A percentile compares a stretch with the other conserved stretches of the same genome.
Conservation (phyloP, 1,284 basidiomycete genomes). For the Fomitopsis schrenkii region DNA sequence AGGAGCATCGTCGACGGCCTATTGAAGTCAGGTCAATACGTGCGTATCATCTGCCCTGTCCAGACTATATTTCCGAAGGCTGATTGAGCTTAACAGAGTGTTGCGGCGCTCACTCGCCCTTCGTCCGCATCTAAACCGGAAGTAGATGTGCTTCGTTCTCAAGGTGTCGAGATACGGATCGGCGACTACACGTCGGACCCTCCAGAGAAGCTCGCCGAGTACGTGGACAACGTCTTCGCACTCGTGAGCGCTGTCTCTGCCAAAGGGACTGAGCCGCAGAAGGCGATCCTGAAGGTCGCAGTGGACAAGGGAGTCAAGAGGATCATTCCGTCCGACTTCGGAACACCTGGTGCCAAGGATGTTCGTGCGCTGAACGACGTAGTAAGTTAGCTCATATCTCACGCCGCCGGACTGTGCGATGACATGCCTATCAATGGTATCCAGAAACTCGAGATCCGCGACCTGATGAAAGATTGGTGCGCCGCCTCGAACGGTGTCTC, state of each 20-base stretch:
- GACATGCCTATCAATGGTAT: not conserved
- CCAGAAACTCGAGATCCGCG: constrained; percentile 20
- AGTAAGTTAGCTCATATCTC: constrained; percentile 2
- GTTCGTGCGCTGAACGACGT: constrained; percentile 12
- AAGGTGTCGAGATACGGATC: constrained; percentile 15
- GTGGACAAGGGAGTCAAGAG: constrained; percentile 16
- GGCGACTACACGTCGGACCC: constrained; percentile 9
- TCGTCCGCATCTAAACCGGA: constrained; percentile 11
- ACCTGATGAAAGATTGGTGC: constrained; percentile 13
- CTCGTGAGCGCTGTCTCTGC: constrained; percentile 13
- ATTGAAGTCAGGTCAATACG: no score
- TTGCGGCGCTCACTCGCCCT: constrained; percentile 10
- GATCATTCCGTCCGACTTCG: constrained; percentile 16
- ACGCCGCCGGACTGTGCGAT: not conserved
- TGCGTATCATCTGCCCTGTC: no score
- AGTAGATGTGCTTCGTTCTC: constrained; percentile 2
- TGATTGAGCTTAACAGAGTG: constrained; percentile 4
- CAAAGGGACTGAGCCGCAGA: constrained; percentile 6
- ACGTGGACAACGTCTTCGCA: constrained; percentile 11
- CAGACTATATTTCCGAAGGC: not conserved
- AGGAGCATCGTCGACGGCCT: no score
- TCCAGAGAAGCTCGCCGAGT: constrained; percentile 7
- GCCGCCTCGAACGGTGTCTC: not conserved
- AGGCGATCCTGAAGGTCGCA: constrained; percentile 11
- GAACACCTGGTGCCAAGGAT: constrained; percentile 11